A percentile compares a stretch with the other conserved stretches of the same genome.
These are phyloP conservation scores for Myxozyma lipomycoides DNA, from an alignment of 805 yeast species.

Conservation along the genomic window DNA sequence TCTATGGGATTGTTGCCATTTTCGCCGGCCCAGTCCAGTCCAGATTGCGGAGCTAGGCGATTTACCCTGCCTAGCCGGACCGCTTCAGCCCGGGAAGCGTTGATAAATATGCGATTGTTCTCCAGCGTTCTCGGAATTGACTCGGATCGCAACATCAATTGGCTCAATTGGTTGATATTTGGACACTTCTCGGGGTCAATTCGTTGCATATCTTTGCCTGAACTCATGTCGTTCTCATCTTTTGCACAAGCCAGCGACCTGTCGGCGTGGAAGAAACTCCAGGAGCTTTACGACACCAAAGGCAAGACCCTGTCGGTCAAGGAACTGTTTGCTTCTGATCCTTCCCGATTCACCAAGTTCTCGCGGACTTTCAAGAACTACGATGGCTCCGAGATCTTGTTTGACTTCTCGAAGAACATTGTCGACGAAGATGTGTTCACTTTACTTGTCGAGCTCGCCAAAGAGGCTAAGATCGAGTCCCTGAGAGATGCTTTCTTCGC, in stretches of 20 bases:
- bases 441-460: slow-evolving; percentile 71
- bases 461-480: slow-evolving; percentile 80
- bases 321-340: slow-evolving; percentile 72
- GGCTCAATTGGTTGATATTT: neutral
- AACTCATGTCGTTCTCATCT: slow-evolving; percentile 42
- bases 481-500: slow-evolving; percentile 88
- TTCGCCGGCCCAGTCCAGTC: neutral
- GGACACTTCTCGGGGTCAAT: no score
- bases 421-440: slow-evolving; percentile 76
- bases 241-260: slow-evolving; percentile 66
- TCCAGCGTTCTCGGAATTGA: neutral
- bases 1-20: no score
- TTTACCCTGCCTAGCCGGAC: neutral
- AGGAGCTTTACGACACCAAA: slow-evolving; percentile 60
- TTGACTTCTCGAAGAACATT: slow-evolving; percentile 93
- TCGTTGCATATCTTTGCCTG: no score
- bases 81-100: neutral
- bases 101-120: neutral
- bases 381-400: slow-evolving; percentile 84
- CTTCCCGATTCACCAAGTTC: slow-evolving; percentile 69
- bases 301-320: slow-evolving; percentile 71
- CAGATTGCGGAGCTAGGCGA: neutral
- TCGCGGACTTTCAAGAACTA: slow-evolving; percentile 74
- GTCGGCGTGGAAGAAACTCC: slow-evolving; percentile 79
- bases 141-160: neutral